phyloP scores from a whole-genome alignment of 2,329 filamentous ascomycete genomes.

The Cladophialophora carrionii region DNA sequence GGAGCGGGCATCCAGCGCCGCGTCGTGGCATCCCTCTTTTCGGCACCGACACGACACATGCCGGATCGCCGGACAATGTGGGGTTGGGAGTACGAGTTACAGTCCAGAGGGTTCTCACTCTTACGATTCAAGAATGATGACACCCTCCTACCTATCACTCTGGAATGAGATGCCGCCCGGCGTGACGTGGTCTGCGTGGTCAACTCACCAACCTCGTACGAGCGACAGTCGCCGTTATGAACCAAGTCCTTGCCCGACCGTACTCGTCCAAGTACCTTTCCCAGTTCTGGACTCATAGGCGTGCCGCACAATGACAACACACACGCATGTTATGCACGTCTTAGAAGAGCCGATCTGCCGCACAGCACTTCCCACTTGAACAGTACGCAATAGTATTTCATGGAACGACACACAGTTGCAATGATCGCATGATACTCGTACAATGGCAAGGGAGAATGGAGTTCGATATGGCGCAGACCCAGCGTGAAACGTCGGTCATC shows the following conservation, averaged over 20 bases:
- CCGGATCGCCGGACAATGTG: not conserved
- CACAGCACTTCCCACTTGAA: not conserved
- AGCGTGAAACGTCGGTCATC: conserved; percentile 4
- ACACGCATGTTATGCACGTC: not conserved
- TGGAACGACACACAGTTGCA: not conserved
- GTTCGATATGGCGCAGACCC: not conserved
- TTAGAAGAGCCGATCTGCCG: not conserved
- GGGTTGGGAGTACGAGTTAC: not conserved
- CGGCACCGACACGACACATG: not conserved
- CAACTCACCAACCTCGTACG: not conserved
- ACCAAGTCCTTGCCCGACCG: not conserved
- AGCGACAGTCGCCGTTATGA: not conserved
- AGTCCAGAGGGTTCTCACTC: not conserved
- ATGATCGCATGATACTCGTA: not conserved
- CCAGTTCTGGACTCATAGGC: not conserved
- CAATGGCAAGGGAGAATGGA: not conserved
- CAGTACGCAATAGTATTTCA: not conserved
- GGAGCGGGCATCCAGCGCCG: not conserved
- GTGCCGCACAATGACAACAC: not conserved
- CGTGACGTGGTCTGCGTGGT: not conserved
- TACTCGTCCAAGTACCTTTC: not conserved
- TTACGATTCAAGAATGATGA: not conserved
- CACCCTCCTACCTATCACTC: not conserved
- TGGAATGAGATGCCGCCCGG: not conserved
- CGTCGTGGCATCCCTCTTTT: not conserved